These are phyloP conservation scores for Penicillium fimorum DNA, from an alignment of 495 filamentous ascomycete genomes.

Conservation along the genomic window DNA sequence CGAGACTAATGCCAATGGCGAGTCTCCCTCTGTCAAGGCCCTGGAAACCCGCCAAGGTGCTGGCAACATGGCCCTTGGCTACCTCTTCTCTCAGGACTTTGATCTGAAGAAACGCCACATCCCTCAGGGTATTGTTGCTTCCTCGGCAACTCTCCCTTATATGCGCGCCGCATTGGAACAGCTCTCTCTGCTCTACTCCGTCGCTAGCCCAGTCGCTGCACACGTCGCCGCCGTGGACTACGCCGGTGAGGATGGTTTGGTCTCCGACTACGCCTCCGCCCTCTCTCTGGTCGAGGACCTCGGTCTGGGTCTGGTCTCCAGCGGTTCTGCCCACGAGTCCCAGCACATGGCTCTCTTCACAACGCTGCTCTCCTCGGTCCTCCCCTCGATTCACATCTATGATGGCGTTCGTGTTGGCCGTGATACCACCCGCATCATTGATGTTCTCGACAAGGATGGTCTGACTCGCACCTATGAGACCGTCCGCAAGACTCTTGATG, in stretches of 20 bases:
- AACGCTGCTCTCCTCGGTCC: conserved; percentile 72
- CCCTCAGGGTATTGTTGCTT: conserved; percentile 84
- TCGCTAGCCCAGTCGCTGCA: conserved; percentile 87
- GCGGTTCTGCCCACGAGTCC: conserved; percentile 79
- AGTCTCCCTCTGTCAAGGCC: conserved; percentile 69
- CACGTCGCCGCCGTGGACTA: conserved; percentile 96
- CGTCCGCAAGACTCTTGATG: conserved; percentile 59
- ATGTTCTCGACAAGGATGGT: conserved; percentile 71
- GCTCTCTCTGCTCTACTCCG: conserved; percentile 80
- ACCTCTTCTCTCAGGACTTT: conserved; percentile 95
- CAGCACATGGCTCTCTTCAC: conserved; percentile 95
- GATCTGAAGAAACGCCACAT: conserved; percentile 86
- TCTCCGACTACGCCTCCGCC: conserved; percentile 83
- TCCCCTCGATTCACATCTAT: conserved; percentile 88
- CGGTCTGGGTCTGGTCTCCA: conserved; percentile 80
- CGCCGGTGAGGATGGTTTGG: conserved; percentile 65
- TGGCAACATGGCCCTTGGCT: conserved; percentile 88
- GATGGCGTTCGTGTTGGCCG: conserved; percentile 84
- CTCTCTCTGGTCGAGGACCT: conserved; percentile 86
- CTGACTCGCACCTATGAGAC: conserved; percentile 69
- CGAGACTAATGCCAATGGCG: conserved; percentile 77
- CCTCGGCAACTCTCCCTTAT: conserved; percentile 74
- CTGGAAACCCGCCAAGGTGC: conserved; percentile 89
- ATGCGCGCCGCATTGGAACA: conserved; percentile 86
- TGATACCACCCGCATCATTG: conserved; percentile 83